Evolutionary conservation across 2,329 filamentous ascomycete species (phyloP), one percentile per base, ranked within the genome.

Genomic region (Aspergillus intermedius): DNA sequence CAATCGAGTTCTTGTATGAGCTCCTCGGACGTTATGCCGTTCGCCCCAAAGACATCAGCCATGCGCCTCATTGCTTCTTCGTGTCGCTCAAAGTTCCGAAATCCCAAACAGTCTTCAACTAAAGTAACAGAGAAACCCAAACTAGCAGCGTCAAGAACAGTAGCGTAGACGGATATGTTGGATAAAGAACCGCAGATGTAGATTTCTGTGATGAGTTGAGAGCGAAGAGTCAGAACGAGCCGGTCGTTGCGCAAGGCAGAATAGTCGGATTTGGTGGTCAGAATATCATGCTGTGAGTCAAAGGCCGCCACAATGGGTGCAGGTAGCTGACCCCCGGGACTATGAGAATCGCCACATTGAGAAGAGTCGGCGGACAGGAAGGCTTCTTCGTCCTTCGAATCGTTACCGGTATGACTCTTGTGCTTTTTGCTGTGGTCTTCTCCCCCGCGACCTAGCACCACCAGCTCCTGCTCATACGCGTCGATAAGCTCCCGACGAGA

Each of bases 91-190:
- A 83, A 80, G 57, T 76, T 83, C 42, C 88, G 82, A 61, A 85
- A 95, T 9, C 90, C 91, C 48, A 95, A 82, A 66, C 91, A 96
- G 65, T 97, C 90, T 46, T 93, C 84, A 35, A 97, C 74, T 10
- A 97, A 74, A 4, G 87, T 93, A 60, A 96, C 88, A n/a, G 82
- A 77, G 60, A 95, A 83, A 4, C 91, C 93, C 66, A 96, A 87
- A 17, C 86, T 81, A 1, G 88, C 91, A 9, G 91, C 93, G 62
- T 96, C 93, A 54, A 95, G 77, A 3, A 90, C 90, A 1, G 91
- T 96, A 6, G 93, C 91, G 63, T 93, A 90, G 42, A 97, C 84
- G 28, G 90, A 91, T 32, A 94, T 75, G 60, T 97, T 96, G 40
- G 86, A 88, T 44, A 95, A 78, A 41, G 87, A 86, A 19, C 93